Evolutionary conservation across 108 stramenopile species (phyloP), one percentile per base, ranked within the genome.

Genomic region (Nitzschia inconspicua): DNA sequence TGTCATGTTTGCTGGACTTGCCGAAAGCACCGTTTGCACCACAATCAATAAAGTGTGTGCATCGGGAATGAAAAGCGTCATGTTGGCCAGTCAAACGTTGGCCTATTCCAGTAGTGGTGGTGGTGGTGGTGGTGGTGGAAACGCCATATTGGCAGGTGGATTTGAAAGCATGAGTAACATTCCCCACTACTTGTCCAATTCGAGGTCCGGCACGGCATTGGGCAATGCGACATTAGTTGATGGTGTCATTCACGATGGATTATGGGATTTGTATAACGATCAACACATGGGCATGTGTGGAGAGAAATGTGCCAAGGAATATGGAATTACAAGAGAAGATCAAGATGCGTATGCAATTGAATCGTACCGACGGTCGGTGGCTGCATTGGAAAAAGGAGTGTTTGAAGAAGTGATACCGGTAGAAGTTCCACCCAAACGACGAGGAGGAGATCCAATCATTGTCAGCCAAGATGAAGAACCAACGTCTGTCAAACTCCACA

Each of bases 231-330:
- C 68, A 62, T 67, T 93, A 3, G 30, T 90, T 18, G 95, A 95
- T 70, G 94, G 94, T 31, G 70, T 95, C 51, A 63, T 97, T 34
- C 75, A 88, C 47, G 98, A 99, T 53, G 98, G 97, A 19, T 65
- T 99, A 5, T 96, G 94, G 95, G 97, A 98, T 80, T 74, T 82
- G 3, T 98, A 98, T 70, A 82, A 95, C 63, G 60, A 99, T 69
- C 89, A 93, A 26, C 96, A 97, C 78, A 99, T 99, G 98, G 98
- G 97, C 26, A 80, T 76, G 56, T 99, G 97, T 57, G 96, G 84
- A 0, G 98, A 99, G 51, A 88, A 82, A 52, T 96, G 96, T 70
- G 91, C 96, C 0, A 47, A 43, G 5, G 83, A 89, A 2, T 86
- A 84, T 56, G 41, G 57, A 24, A 76, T 95, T 63, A 77, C 79